A percentile compares a stretch with the other conserved stretches of the same genome.
phyloP scores from a whole-genome alignment of 202 grass and related monocot species.

The Tripidium arundinaceum region DNA sequence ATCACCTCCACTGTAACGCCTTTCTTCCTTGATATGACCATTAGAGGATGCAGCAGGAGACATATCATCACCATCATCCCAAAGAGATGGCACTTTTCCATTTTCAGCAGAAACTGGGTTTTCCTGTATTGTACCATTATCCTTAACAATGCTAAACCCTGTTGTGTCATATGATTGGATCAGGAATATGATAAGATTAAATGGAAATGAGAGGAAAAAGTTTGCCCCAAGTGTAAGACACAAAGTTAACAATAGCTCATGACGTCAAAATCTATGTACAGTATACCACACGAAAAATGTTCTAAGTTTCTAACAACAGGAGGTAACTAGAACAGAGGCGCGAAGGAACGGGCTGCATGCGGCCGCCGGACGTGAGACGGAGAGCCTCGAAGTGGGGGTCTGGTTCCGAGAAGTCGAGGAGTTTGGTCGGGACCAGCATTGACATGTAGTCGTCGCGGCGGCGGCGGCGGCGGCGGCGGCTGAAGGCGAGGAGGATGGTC shows the following conservation, averaged over 20 bases:
- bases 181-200: constrained; percentile 15
- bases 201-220: neutral
- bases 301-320: constrained; percentile 15
- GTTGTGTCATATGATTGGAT: constrained; percentile 33
- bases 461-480: too few species aligned
- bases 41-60: constrained; percentile 83
- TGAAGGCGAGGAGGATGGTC: too few species aligned
- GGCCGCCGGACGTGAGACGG: neutral
- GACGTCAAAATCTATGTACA: constrained; percentile 6
- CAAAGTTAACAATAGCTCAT: neutral
- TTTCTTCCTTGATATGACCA: constrained; percentile 61
- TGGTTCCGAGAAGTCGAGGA: too few species aligned
- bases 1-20: constrained; percentile 42
- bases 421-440: too few species aligned
- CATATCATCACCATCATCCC: constrained; percentile 63
- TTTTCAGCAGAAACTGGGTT: constrained; percentile 54
- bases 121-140: constrained; percentile 61
- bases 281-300: neutral
- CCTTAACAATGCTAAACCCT: constrained; percentile 88
- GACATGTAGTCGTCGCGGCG: too few species aligned
- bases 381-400: neutral
- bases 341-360: neutral
- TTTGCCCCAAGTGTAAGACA: neutral
- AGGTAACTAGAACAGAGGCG: constrained; percentile 10
- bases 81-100: constrained; percentile 54